Evolutionary conservation across 1,284 basidiomycete genomes (phyloP).

Genomic region (Pholiota adiposa): DNA sequence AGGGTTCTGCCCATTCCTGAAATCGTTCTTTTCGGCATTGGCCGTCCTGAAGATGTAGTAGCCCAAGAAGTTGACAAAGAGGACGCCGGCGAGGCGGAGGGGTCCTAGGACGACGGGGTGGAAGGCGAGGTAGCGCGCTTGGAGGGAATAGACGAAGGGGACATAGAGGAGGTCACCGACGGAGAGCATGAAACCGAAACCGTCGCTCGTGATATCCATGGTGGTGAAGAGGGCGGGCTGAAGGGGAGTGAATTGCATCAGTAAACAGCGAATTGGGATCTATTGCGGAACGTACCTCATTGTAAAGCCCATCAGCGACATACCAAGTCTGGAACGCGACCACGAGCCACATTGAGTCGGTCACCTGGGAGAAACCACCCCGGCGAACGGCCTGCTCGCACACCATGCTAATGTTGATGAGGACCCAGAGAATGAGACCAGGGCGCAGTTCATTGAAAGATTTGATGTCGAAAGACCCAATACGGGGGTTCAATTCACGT

Average conservation of each 20-base stretch:
- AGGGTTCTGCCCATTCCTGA: slow-evolving; percentile 92
- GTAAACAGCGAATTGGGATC: neutral
- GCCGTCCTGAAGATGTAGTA: slow-evolving; percentile 92
- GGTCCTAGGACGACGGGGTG: slow-evolving; percentile 81
- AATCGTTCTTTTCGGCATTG: slow-evolving; percentile 96
- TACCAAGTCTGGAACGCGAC: slow-evolving; percentile 90
- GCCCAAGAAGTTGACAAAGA: slow-evolving; percentile 75
- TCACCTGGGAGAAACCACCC: slow-evolving; percentile 69
- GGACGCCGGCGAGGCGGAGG: slow-evolving; percentile 61
- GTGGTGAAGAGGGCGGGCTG: slow-evolving; percentile 89
- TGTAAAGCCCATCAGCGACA: slow-evolving; percentile 84
- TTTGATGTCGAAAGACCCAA: slow-evolving; percentile 93
- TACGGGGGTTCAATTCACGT: slow-evolving; percentile 91
- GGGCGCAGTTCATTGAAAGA: slow-evolving; percentile 97
- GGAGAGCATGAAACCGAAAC: slow-evolving; percentile 98
- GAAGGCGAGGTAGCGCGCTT: slow-evolving; percentile 94
- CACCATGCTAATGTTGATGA: slow-evolving; percentile 90
- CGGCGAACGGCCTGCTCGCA: slow-evolving; percentile 88
- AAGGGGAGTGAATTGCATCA: neutral
- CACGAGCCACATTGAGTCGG: slow-evolving; percentile 93
- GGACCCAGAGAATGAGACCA: slow-evolving; percentile 93
- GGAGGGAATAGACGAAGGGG: slow-evolving; percentile 93
- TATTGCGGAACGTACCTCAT: slow-evolving; percentile 65
- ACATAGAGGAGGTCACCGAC: slow-evolving; percentile 96
- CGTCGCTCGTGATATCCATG: slow-evolving; percentile 98